phyloP scores from a whole-genome alignment of 169 alveolate species.

The Eimeria acervulina region DNA sequence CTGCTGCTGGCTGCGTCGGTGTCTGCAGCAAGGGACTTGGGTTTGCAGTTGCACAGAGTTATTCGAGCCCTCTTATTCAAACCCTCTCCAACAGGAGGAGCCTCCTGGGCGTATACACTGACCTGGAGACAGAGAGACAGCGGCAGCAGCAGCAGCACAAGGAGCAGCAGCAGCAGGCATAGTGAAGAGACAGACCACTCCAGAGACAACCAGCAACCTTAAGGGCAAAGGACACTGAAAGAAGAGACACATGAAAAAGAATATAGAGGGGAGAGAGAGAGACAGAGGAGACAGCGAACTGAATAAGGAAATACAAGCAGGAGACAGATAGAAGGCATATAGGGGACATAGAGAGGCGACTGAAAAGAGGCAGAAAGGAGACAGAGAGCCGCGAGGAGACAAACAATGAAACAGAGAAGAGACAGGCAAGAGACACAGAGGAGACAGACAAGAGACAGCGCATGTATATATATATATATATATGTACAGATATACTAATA shows the following conservation, averaged over 20 bases:
- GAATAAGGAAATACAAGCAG: too few relatives aligned
- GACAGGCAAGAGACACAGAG: background rate
- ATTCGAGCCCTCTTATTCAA: constrained; percentile 70
- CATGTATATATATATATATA: too few relatives aligned
- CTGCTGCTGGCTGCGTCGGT: too few relatives aligned
- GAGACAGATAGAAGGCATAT: too few relatives aligned
- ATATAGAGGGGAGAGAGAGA: too few relatives aligned
- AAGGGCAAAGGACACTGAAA: too few relatives aligned
- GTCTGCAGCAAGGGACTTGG: background rate
- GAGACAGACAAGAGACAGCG: background rate
- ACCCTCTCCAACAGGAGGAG: constrained; percentile 66
- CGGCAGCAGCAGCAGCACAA: constrained; percentile 47
- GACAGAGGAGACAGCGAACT: too few relatives aligned
- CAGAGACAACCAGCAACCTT: too few relatives aligned
- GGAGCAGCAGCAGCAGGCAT: constrained; percentile 20
- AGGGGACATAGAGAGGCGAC: too few relatives aligned
- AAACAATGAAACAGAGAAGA: background rate
- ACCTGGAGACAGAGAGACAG: constrained; percentile 44
- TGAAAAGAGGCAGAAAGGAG: too few relatives aligned
- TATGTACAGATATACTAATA: background rate
- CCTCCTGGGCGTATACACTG: constrained; percentile 63
- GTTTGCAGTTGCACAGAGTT: constrained; percentile 73
- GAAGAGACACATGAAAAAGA: background rate
- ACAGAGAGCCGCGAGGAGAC: too few relatives aligned
- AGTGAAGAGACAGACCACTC: background rate